phyloP scores from a whole-genome alignment of 1,284 basidiomycete species.

The Austroboletus niveus region DNA sequence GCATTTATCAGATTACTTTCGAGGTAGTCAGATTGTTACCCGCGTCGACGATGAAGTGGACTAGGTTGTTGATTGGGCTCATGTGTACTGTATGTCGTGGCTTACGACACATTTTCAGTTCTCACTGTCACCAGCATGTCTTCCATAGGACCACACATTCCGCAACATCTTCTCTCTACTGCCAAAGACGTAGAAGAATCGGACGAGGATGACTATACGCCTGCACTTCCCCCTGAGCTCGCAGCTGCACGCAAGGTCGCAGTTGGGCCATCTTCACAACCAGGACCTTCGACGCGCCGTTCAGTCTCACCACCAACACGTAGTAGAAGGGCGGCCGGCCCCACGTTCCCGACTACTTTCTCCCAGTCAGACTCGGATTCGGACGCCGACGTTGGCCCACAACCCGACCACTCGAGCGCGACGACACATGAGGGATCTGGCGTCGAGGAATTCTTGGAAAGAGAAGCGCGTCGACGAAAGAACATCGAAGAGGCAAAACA shows the following conservation, averaged over 20 bases:
- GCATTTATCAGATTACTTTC: conserved; percentile 15
- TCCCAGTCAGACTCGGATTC: conserved; percentile 67
- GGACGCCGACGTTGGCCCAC: conserved; percentile 77
- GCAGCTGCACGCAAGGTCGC: conserved; percentile 34
- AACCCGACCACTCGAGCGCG: conserved; percentile 42
- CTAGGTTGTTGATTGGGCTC: background rate
- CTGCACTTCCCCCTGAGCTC: conserved; percentile 64
- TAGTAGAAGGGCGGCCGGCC: conserved; percentile 35
- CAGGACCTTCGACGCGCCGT: conserved; percentile 25
- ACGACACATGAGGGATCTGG: conserved; percentile 42
- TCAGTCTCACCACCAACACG: conserved; percentile 22
- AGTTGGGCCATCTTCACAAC: conserved; percentile 10
- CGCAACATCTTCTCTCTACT: conserved; percentile 20
- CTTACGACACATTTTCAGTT: no score
- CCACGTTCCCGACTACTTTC: conserved; percentile 39
- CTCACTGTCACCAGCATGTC: conserved; percentile 30
- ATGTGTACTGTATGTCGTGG: background rate
- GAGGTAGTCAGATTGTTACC: background rate
- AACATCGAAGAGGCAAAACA: conserved; percentile 68
- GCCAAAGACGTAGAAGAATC: conserved; percentile 45
- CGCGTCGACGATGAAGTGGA: no score
- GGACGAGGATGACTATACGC: conserved; percentile 60
- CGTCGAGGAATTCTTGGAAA: conserved; percentile 76
- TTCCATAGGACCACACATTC: conserved; percentile 50
- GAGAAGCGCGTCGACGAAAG: conserved; percentile 72